A percentile compares a stretch with the other conserved stretches of the same genome.
These are phyloP conservation scores for Osmanthus fragrans DNA, from an alignment of 257 asterid genomes.

Conservation along the genomic window DNA sequence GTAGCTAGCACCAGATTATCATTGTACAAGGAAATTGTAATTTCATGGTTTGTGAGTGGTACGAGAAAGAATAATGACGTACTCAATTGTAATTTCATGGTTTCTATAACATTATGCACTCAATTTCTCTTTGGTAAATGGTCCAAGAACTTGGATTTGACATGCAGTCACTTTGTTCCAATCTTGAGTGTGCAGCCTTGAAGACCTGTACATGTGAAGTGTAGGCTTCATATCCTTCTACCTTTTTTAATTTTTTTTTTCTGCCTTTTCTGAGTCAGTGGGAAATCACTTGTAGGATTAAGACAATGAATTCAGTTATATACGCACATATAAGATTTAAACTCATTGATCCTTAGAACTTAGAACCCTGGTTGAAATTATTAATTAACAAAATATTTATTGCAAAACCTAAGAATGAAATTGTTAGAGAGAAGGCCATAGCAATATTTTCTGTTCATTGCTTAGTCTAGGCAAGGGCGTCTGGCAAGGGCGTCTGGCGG, in stretches of 20 bases:
- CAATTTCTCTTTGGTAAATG: neutral
- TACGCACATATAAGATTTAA: neutral
- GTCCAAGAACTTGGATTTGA: neutral
- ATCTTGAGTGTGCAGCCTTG: neutral
- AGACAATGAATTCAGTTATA: neutral
- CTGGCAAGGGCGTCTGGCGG: neutral
- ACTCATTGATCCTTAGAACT: neutral
- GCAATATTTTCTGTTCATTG: neutral
- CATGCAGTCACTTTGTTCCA: neutral
- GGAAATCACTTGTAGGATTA: neutral
- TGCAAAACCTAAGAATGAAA: neutral
- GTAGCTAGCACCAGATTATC: neutral
- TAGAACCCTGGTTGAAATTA: neutral
- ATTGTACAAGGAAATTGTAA: neutral
- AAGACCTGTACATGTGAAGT: neutral
- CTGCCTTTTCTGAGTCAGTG: neutral
- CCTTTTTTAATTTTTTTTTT: neutral
- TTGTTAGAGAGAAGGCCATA: neutral
- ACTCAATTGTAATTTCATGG: neutral
- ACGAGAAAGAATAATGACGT: neutral
- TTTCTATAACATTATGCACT: neutral
- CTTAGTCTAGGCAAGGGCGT: neutral
- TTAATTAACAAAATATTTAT: neutral
- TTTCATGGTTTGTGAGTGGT: neutral
- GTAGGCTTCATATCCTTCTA: neutral